Evolutionary conservation across 2,329 filamentous ascomycete species (phyloP), one percentile per base, ranked within the genome.

Genomic region (Fragosphaeria purpurea): DNA sequence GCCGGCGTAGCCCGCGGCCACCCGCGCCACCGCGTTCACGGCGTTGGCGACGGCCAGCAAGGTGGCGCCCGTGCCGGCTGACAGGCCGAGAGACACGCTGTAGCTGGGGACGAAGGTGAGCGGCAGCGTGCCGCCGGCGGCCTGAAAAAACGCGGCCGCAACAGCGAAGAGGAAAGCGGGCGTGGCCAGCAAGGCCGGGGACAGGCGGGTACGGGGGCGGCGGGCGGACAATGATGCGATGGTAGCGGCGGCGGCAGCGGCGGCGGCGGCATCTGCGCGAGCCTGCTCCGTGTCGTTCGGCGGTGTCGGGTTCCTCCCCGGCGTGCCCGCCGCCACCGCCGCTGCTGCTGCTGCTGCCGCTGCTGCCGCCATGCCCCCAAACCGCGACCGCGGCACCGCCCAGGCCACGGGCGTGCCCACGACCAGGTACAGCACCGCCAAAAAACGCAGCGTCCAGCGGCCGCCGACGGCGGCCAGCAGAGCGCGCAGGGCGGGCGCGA

Each of bases 101-200:
- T 74, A 76, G 11, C 71, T 70, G 0, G 71, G 65, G 40, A 75
- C 64, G 52, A 75, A 76, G 0, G 67, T 66, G n/a, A 74, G 62
- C 0, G 73, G 73, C 8, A 73, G 65, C 46, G 68, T 65, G 42
- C 71, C 67, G 5, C 70, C 71, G 43, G 71, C 67, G 0, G 73
- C 66, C 59, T 74, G 66, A 32, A 67, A 61, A 0, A 95, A 82
- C 1, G 86, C 88, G 10, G 95, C 81, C 41, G 89, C 88, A 0
- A 87, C 88, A 1, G 89, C 89, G 60, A 98, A 95, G 55, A 96
- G 77, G 63, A 98, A 98, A 61, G 97, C 88, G 1, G 93, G 93
- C 49, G 85, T 89, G 0, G 86, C 82, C 4, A 97, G 78, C 30
- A 98, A 76, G 0, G 84, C 86, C 33, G 67, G 63, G 42, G 67